Conservation (phyloP, 768 basidiomycete genomes). For the Leccinum boreale region DNA sequence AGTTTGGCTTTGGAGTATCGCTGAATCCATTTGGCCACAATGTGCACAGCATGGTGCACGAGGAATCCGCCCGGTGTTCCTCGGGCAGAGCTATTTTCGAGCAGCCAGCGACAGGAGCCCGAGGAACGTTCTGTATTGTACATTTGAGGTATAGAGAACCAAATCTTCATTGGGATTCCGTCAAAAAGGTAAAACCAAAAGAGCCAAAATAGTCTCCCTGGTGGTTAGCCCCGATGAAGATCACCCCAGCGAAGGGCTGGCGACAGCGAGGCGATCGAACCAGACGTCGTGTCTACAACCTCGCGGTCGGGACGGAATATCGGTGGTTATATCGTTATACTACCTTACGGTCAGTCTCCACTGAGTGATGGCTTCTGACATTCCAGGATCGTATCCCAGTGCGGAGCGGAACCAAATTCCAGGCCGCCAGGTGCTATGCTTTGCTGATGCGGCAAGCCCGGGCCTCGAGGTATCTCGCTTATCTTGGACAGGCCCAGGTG, state of each 20-base stretch:
- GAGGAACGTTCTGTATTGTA: conserved; percentile 16
- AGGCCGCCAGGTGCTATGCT: conserved; percentile 2
- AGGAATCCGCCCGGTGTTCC: conserved; percentile 29
- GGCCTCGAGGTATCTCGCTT: not conserved
- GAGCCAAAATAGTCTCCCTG: conserved; percentile 32
- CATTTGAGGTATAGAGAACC: conserved; percentile 19
- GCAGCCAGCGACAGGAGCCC: conserved; percentile 4
- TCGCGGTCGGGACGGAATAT: conserved; percentile 22
- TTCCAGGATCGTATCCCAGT: not conserved
- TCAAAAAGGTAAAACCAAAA: conserved; percentile 35
- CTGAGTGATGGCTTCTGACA: conserved; percentile 4
- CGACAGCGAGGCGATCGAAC: conserved; percentile 16
- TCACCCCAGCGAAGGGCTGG: conserved; percentile 17
- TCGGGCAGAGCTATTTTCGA: conserved; percentile 31
- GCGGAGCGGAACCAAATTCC: conserved; percentile 14
- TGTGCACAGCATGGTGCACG: conserved; percentile 23
- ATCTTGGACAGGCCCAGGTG: not conserved
- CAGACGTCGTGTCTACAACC: conserved; percentile 12
- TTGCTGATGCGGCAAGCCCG: conserved; percentile 1
- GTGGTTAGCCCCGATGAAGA: conserved; percentile 20
- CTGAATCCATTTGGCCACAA: conserved; percentile 17
- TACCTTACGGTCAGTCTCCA: conserved; percentile 3
- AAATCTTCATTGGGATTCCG: conserved; percentile 21
- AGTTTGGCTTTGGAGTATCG: conserved; percentile 17
- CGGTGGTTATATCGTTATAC: conserved; percentile 15